A percentile compares a stretch with the other conserved stretches of the same genome.
Evolutionary conservation across 2,329 filamentous ascomycete genomes (phyloP).

Genomic region (Corynespora cassiicola): DNA sequence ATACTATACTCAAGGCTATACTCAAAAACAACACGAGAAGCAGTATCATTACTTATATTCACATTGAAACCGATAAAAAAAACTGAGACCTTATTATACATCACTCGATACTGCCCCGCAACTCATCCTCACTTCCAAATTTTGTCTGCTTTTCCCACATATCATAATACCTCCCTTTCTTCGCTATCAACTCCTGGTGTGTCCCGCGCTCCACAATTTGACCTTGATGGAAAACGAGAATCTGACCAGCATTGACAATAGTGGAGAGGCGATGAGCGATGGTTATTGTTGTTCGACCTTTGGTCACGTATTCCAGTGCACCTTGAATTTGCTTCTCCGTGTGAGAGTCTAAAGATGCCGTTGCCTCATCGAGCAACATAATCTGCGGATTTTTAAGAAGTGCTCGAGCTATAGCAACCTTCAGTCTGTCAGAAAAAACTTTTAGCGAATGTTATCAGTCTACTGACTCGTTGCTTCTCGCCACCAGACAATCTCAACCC

Average conservation of each 20-base stretch:
- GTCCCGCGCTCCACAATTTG: conserved; percentile 18
- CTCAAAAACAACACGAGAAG: too few species aligned
- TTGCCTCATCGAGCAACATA: conserved; percentile 81
- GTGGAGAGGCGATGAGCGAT: conserved; percentile 22
- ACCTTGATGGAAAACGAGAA: conserved; percentile 21
- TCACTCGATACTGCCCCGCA: not conserved
- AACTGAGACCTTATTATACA: not conserved
- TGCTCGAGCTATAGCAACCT: conserved; percentile 70
- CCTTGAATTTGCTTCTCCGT: conserved; percentile 61
- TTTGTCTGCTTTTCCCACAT: conserved; percentile 26
- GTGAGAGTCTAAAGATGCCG: conserved; percentile 55
- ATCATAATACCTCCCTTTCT: conserved; percentile 11
- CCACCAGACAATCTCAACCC: conserved; percentile 62
- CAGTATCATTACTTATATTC: too few species aligned
- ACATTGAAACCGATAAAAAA: too few species aligned
- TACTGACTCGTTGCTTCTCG: conserved; percentile 68
- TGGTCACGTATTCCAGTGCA: conserved; percentile 46
- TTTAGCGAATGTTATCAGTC: conserved; percentile 57
- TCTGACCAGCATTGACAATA: conserved; percentile 14
- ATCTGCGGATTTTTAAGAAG: conserved; percentile 79
- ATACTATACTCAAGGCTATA: conserved; percentile 1
- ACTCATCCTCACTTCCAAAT: too few species aligned
- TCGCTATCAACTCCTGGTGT: conserved; percentile 14
- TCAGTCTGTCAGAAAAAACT: too few species aligned
- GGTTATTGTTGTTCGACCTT: conserved; percentile 16